These are phyloP conservation scores for Hanseniaspora guilliermondii DNA, from an alignment of 805 yeast genomes.

Conservation along the genomic window DNA sequence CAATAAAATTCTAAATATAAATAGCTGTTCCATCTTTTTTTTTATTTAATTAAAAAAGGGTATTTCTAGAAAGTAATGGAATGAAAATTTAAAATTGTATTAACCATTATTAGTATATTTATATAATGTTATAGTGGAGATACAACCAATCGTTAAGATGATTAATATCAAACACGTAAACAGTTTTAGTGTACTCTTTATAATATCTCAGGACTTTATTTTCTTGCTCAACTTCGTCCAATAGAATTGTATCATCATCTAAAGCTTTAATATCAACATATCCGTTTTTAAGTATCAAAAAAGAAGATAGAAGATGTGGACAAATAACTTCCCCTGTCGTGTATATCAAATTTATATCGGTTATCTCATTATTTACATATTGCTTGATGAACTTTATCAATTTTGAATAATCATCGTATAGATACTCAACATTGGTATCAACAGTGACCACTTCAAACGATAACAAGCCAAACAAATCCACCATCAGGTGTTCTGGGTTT, in stretches of 20 bases:
- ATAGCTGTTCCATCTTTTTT: too few relatives aligned
- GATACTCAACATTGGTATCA: not conserved
- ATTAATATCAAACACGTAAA: conserved; percentile 20
- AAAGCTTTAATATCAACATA: not conserved
- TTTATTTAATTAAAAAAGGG: too few relatives aligned
- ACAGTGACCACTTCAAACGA: not conserved
- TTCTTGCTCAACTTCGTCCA: not conserved
- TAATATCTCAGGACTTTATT: conserved; percentile 20
- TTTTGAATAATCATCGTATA: not conserved
- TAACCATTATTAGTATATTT: too few relatives aligned
- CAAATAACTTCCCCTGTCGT: conserved; percentile 21
- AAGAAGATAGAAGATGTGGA: conserved; percentile 25
- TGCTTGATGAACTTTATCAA: not conserved
- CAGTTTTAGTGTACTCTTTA: conserved; percentile 17
- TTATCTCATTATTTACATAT: not conserved
- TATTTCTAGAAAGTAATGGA: too few relatives aligned
- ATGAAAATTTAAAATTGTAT: too few relatives aligned
- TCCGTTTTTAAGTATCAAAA: conserved; percentile 9
- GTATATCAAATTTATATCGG: not conserved
- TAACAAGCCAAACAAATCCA: conserved; percentile 7
- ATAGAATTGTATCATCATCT: not conserved
- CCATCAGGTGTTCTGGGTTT: conserved; percentile 1
- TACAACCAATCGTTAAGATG: conserved; percentile 28
- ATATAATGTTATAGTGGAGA: conserved; percentile 25
- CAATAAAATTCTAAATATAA: too few relatives aligned